Conservation (phyloP, 192 early-diverging fungal genomes). For the Coemansia interrupta region DNA sequence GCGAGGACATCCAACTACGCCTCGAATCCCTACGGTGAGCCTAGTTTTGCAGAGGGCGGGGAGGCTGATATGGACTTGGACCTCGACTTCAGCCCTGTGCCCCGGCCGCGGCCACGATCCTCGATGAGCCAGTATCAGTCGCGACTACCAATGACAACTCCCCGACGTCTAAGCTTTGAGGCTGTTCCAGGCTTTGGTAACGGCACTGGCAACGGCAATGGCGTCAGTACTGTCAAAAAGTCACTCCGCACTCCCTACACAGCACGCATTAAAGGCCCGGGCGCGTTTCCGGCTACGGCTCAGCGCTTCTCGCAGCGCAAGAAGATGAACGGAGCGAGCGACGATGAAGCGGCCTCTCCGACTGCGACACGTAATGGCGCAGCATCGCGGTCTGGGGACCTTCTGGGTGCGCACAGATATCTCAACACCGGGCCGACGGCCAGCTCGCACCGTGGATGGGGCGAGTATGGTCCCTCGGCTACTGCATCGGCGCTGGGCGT, state of each 20-base stretch:
- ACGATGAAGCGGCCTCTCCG: constrained; percentile 25
- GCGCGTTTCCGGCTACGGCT: constrained; percentile 49
- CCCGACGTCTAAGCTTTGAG: constrained; percentile 7
- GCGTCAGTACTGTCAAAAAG: background rate
- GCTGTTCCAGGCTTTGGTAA: background rate
- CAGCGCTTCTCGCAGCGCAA: constrained; percentile 49
- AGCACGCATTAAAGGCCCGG: constrained; percentile 46
- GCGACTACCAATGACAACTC: background rate
- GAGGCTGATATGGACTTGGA: constrained; percentile 5
- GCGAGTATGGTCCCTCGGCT: constrained; percentile 22
- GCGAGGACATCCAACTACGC: constrained; percentile 1
- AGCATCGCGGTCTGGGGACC: constrained; percentile 22
- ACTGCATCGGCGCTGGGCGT: constrained; percentile 19
- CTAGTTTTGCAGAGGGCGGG: constrained; percentile 1
- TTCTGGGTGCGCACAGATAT: constrained; percentile 36
- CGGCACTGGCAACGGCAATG: background rate
- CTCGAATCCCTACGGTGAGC: background rate
- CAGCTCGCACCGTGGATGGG: constrained; percentile 39
- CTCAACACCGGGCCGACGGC: constrained; percentile 20
- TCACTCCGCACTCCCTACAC: constrained; percentile 37
- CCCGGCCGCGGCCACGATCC: constrained; percentile 4
- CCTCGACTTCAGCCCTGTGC: background rate
- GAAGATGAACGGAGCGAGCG: constrained; percentile 9
- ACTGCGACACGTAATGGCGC: constrained; percentile 15
- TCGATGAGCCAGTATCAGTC: background rate